Conservation (phyloP, 2,329 filamentous ascomycete species). For the Aspergillus clavatus region DNA sequence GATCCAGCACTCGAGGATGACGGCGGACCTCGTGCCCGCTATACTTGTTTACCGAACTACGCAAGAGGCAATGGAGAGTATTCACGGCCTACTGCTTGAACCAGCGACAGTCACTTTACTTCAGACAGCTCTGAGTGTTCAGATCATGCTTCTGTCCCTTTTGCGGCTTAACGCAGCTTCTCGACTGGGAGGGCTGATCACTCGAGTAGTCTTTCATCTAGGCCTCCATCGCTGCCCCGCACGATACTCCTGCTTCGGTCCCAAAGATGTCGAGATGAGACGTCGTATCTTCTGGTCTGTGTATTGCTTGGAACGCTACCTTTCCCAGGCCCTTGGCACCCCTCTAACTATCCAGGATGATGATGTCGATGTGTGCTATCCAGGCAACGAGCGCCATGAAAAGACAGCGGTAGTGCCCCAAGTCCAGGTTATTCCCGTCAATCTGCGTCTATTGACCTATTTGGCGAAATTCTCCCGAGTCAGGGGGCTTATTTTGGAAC, state of each 20-base stretch:
- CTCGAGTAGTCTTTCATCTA: slow-evolving; percentile 53
- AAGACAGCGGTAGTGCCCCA: not conserved
- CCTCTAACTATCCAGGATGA: slow-evolving; percentile 54
- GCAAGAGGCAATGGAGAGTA: slow-evolving; percentile 48
- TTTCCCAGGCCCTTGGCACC: slow-evolving; percentile 54
- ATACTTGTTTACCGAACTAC: slow-evolving; percentile 46
- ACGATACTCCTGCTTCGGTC: slow-evolving; percentile 49
- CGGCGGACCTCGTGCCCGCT: slow-evolving; percentile 34
- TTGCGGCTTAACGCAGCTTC: slow-evolving; percentile 55
- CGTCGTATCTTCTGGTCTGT: slow-evolving; percentile 55
- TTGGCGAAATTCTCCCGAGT: slow-evolving; percentile 48
- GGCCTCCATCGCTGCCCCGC: slow-evolving; percentile 56
- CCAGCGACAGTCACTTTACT: slow-evolving; percentile 46
- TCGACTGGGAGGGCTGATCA: slow-evolving; percentile 51
- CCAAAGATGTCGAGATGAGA: slow-evolving; percentile 45
- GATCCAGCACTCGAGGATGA: slow-evolving; percentile 11
- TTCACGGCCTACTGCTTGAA: slow-evolving; percentile 45
- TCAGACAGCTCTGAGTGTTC: slow-evolving; percentile 51
- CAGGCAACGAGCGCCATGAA: slow-evolving; percentile 45
- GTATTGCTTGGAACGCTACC: slow-evolving; percentile 52
- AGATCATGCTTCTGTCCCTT: slow-evolving; percentile 54
- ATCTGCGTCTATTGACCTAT: slow-evolving; percentile 35
- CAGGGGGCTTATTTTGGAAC: slow-evolving; percentile 49
- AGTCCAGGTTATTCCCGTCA: slow-evolving; percentile 17
- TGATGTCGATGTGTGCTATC: slow-evolving; percentile 56